A percentile compares a stretch with the other conserved stretches of the same genome.
Conservation (phyloP, 2,329 filamentous ascomycete species). For the Hypoxylon sp. region DNA sequence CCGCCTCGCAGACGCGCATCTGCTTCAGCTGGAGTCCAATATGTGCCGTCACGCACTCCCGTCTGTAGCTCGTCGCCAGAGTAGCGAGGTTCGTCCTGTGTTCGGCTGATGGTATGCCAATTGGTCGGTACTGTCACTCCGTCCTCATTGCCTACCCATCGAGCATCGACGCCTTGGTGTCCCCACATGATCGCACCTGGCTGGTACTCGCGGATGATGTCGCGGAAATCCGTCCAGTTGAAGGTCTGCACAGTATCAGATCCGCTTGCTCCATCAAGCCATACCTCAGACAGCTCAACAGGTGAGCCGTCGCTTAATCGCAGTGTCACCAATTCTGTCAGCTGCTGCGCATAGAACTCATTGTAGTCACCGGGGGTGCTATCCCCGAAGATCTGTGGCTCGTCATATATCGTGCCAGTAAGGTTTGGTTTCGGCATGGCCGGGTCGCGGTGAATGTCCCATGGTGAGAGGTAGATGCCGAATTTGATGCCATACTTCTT, state of each 20-base stretch:
- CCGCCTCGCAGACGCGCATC: constrained; percentile 48
- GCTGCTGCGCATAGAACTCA: constrained; percentile 49
- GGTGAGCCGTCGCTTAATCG: constrained; percentile 34
- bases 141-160: constrained; percentile 53
- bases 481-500: constrained; percentile 53
- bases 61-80: constrained; percentile 43
- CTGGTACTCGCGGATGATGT: constrained; percentile 50
- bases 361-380: constrained; percentile 52
- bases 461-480: constrained; percentile 54
- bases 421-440: constrained; percentile 53
- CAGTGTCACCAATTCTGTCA: constrained; percentile 49
- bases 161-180: constrained; percentile 51
- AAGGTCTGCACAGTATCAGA: constrained; percentile 51
- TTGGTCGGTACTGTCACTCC: constrained; percentile 48
- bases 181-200: constrained; percentile 51
- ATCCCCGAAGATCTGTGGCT: constrained; percentile 55
- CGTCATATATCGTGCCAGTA: constrained; percentile 51
- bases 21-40: constrained; percentile 51
- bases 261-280: constrained; percentile 53
- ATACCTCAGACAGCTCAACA: constrained; percentile 50
- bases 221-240: constrained; percentile 50
- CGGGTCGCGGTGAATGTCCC: constrained; percentile 56
- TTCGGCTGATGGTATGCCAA: constrained; percentile 51
- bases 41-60: constrained; percentile 47
- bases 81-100: constrained; percentile 49